Percentiles rank a stretch among this genome's conserved stretches.
Conservation (phyloP, 768 basidiomycete genomes). For the Clathrus columnatus region DNA sequence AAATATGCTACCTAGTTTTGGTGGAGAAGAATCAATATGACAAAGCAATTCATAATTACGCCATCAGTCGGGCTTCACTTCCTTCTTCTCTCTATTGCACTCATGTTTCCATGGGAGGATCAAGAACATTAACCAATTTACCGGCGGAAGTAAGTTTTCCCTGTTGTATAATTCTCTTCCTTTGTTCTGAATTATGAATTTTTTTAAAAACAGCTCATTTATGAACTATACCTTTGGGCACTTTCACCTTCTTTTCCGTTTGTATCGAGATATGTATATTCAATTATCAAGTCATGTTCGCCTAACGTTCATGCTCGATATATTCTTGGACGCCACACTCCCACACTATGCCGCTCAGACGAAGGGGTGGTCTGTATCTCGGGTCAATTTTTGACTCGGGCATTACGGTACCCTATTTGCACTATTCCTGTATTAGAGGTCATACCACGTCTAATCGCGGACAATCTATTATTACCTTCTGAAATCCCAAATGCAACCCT, state of each 20-base stretch:
- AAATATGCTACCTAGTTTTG: too few species aligned
- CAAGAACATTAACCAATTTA: constrained; percentile 15
- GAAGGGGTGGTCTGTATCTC: constrained; percentile 6
- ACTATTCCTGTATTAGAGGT: constrained; percentile 33
- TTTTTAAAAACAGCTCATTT: constrained; percentile 54
- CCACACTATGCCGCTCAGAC: neutral
- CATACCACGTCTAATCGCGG: constrained; percentile 28
- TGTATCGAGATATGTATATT: constrained; percentile 43
- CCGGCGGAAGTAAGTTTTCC: constrained; percentile 33
- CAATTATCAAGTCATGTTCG: constrained; percentile 48
- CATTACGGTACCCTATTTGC: constrained; percentile 28
- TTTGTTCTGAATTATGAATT: constrained; percentile 2
- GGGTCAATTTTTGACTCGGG: constrained; percentile 15
- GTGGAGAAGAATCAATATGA: neutral
- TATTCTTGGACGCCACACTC: constrained; percentile 34
- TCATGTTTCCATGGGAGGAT: neutral
- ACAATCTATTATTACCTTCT: constrained; percentile 9
- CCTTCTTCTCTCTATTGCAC: neutral
- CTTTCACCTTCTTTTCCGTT: constrained; percentile 55
- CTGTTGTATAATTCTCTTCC: neutral
- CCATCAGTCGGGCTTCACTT: neutral
- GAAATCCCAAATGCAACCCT: neutral
- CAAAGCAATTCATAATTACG: too few species aligned
- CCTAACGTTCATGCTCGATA: constrained; percentile 58
- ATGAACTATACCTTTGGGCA: constrained; percentile 67